Conservation (phyloP, 2,329 filamentous ascomycete species). For the Sporothrix brunneoviolacea region DNA sequence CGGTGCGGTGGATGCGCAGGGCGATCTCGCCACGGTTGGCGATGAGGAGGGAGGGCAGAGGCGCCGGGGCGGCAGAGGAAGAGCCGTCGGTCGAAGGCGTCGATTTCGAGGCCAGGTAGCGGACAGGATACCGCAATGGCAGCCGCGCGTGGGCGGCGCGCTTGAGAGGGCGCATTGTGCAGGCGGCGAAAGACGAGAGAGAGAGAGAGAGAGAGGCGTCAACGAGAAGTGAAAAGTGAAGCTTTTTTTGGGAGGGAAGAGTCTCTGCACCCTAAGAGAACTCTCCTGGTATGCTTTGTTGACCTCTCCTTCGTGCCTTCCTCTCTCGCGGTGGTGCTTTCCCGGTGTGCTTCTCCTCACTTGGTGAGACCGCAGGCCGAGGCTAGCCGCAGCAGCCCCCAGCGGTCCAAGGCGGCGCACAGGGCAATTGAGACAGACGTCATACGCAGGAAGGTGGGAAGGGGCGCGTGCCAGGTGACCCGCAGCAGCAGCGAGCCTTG, state of each 20-base stretch:
- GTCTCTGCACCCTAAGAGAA: background rate
- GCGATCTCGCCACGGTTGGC: slow-evolving; percentile 97
- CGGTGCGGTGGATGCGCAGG: slow-evolving; percentile 83
- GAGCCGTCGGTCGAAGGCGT: background rate
- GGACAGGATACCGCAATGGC: slow-evolving; percentile 24
- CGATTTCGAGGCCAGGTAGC: slow-evolving; percentile 10
- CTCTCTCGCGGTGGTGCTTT: background rate
- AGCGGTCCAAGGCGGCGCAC: background rate
- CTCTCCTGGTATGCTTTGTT: background rate
- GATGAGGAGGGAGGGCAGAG: slow-evolving; percentile 68
- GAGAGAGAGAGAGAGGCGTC: background rate
- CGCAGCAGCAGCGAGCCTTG: no score
- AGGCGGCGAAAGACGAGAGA: background rate
- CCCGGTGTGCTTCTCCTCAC: background rate
- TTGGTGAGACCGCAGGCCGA: slow-evolving; percentile 13
- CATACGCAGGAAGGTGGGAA: background rate
- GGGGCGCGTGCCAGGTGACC: no score
- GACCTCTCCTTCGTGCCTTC: slow-evolving; percentile 13
- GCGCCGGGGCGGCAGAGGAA: slow-evolving; percentile 18
- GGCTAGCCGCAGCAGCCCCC: slow-evolving; percentile 14
- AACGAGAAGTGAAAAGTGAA: background rate
- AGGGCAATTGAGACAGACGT: slow-evolving; percentile 8
- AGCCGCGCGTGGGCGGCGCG: slow-evolving; percentile 40
- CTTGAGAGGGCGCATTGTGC: slow-evolving; percentile 49
- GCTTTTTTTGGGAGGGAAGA: background rate